These are phyloP conservation scores for Phyllosticta ampelicida DNA, from an alignment of 2,329 filamentous ascomycete genomes.

Conservation along the genomic window DNA sequence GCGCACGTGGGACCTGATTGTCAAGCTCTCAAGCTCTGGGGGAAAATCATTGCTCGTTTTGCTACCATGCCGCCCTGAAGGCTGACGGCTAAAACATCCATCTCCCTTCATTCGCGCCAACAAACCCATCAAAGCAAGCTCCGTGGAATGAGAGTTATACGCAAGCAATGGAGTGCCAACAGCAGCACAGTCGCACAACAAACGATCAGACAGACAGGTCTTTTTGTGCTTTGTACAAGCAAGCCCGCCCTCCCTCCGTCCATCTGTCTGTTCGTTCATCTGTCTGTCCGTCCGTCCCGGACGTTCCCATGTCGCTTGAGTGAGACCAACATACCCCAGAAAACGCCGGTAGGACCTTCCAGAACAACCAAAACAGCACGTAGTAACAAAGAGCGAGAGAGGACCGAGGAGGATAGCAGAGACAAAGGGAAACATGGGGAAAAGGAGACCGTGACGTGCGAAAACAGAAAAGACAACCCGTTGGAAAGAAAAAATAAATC, in stretches of 20 bases:
- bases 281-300: neutral
- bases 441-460: neutral
- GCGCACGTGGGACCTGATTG: too few species aligned
- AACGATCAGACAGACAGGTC: neutral
- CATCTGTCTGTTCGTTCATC: neutral
- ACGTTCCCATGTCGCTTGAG: neutral
- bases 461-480: neutral
- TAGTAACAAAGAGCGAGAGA: neutral
- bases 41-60: too few species aligned
- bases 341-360: neutral
- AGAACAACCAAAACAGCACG: neutral
- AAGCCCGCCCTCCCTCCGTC: neutral
- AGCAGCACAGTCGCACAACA: neutral
- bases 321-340: neutral
- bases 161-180: neutral
- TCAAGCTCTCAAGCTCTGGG: too few species aligned
- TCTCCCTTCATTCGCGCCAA: too few species aligned
- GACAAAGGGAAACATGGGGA: neutral
- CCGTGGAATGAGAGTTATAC: too few species aligned
- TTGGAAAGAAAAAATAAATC: neutral
- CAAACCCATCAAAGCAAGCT: neutral
- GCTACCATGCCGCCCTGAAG: too few species aligned
- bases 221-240: neutral
- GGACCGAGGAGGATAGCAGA: neutral
- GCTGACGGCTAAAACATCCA: too few species aligned